A percentile compares a stretch with the other conserved stretches of the same genome.
Evolutionary conservation across 768 basidiomycete species (phyloP).

Genomic region (Hygrophorus russula): DNA sequence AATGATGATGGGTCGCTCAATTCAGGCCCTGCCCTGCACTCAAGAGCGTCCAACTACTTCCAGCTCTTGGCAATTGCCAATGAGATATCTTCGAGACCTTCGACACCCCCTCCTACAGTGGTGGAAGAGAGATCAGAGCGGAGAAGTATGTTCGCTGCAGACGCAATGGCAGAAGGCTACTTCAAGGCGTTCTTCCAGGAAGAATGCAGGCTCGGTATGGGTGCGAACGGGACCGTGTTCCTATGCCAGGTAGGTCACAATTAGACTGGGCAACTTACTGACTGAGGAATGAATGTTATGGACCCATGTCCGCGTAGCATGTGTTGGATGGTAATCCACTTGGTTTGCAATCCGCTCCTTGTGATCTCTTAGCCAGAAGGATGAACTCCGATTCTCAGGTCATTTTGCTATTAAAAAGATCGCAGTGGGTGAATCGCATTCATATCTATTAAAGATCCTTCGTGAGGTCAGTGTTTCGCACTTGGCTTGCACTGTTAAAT

Average conservation of each 20-base stretch:
- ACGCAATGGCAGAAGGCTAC: slow-evolving; percentile 84
- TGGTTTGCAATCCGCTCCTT: slow-evolving; percentile 31
- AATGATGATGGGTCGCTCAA: neutral
- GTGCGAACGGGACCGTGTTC: slow-evolving; percentile 86
- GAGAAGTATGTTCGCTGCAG: slow-evolving; percentile 40
- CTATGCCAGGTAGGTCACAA: slow-evolving; percentile 59
- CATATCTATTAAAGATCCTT: slow-evolving; percentile 73
- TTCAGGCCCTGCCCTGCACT: slow-evolving; percentile 29
- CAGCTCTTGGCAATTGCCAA: slow-evolving; percentile 66
- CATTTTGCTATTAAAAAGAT: slow-evolving; percentile 96
- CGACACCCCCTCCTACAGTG: slow-evolving; percentile 28
- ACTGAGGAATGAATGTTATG: neutral
- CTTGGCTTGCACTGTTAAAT: neutral
- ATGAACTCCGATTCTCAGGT: slow-evolving; percentile 24
- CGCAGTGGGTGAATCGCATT: slow-evolving; percentile 83
- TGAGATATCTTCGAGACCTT: slow-evolving; percentile 44
- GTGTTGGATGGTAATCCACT: slow-evolving; percentile 80
- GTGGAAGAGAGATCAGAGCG: slow-evolving; percentile 3
- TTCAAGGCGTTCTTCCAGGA: slow-evolving; percentile 90
- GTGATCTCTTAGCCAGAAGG: neutral
- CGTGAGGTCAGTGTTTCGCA: slow-evolving; percentile 42
- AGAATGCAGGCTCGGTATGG: slow-evolving; percentile 85
- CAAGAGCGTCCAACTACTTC: slow-evolving; percentile 69
- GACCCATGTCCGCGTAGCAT: slow-evolving; percentile 34
- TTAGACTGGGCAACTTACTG: slow-evolving; percentile 4